Evolutionary conservation across 1,284 basidiomycete species (phyloP).

Genomic region (Irpex sp.): DNA sequence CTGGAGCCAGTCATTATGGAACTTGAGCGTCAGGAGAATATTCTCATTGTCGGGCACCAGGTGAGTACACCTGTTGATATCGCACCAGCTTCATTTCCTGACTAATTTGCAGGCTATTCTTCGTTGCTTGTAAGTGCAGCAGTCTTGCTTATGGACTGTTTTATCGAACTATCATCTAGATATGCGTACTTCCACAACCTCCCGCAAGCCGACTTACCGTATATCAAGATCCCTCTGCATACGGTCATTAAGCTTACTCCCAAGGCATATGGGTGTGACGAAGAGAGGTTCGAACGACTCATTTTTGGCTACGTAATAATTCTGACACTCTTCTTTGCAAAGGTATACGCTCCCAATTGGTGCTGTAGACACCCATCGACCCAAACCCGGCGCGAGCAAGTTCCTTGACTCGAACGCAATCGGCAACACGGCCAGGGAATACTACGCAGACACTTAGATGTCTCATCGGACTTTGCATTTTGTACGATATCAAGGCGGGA

Average conservation of each 20-base stretch:
- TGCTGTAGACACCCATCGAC: conserved; percentile 91
- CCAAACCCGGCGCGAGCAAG: conserved; percentile 63
- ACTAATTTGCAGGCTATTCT: conserved; percentile 67
- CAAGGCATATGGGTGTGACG: conserved; percentile 98
- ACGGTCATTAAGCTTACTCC: conserved; percentile 98
- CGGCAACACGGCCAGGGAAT: conserved; percentile 34
- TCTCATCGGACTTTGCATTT: background rate
- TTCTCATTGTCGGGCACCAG: conserved; percentile 96
- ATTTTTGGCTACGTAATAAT: background rate
- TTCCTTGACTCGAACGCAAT: conserved; percentile 28
- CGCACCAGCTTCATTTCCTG: conserved; percentile 8
- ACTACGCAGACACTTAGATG: conserved; percentile 20
- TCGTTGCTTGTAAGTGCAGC: conserved; percentile 69
- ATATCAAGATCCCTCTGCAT: conserved; percentile 96
- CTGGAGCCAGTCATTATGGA: conserved; percentile 99
- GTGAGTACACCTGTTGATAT: conserved; percentile 32
- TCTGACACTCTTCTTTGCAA: background rate
- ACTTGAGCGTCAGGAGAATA: conserved; percentile 95
- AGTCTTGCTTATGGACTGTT: background rate
- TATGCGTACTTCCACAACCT: conserved; percentile 96
- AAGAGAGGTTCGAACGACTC: conserved; percentile 67
- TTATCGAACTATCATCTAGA: conserved; percentile 31
- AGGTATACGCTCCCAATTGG: conserved; percentile 85
- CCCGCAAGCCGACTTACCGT: conserved; percentile 91
- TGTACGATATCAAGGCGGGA: background rate